A percentile compares a stretch with the other conserved stretches of the same genome.
phyloP scores from a whole-genome alignment of 305 asterid species.

The Nicotiana rustica region DNA sequence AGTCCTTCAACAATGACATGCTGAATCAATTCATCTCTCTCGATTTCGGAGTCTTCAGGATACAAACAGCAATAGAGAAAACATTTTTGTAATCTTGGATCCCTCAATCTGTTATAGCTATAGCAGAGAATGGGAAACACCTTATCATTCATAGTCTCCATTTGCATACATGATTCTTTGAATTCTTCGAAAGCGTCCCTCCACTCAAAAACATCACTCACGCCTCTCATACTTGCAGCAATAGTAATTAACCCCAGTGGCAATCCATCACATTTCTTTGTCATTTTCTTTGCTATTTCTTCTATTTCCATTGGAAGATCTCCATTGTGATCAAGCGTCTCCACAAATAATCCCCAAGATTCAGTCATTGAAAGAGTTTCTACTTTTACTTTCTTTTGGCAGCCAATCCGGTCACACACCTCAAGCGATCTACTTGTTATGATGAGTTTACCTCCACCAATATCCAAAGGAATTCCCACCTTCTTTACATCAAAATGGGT shows the following conservation, averaged over 20 bases:
- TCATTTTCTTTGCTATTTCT: constrained; percentile 19
- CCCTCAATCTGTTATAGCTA: constrained; percentile 33
- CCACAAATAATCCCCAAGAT: constrained; percentile 43
- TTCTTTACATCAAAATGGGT: background rate
- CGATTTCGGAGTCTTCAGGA: constrained; percentile 38
- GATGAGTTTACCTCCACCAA: constrained; percentile 29
- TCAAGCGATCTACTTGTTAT: constrained; percentile 41
- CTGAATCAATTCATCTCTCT: constrained; percentile 34
- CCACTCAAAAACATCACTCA: constrained; percentile 37
- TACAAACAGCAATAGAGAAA: constrained; percentile 38
- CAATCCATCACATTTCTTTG: constrained; percentile 36
- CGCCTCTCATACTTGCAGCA: constrained; percentile 40
- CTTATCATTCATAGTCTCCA: constrained; percentile 20
- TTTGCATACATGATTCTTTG: constrained; percentile 31
- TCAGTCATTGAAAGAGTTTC: constrained; percentile 32
- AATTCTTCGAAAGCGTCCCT: constrained; percentile 34
- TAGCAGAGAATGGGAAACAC: constrained; percentile 30
- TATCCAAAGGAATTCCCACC: constrained; percentile 28
- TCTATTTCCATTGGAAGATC: background rate
- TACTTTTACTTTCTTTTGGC: constrained; percentile 37
- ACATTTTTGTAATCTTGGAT: constrained; percentile 32
- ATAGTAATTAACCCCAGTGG: constrained; percentile 37
- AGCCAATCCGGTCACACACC: constrained; percentile 42
- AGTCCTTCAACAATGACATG: constrained; percentile 33
- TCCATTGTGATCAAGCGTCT: constrained; percentile 9